These are phyloP conservation scores for Aspergillus unguis DNA, from an alignment of 2,329 filamentous ascomycete genomes.

Conservation along the genomic window DNA sequence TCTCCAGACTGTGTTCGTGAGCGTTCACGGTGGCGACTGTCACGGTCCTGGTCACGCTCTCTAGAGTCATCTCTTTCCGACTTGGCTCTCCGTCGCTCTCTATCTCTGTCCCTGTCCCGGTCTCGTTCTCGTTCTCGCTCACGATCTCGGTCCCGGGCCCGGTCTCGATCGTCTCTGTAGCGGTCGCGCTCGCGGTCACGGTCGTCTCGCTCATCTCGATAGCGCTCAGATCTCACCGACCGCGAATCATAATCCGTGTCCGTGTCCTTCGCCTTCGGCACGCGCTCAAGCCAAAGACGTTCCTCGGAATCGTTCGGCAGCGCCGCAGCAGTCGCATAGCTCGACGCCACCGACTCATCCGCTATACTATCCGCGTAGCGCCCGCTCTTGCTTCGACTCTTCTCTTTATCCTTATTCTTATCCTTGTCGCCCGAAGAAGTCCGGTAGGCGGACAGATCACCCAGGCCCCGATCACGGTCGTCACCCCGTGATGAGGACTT, in stretches of 20 bases:
- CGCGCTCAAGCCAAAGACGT: constrained; percentile 29
- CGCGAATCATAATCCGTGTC: constrained; percentile 4
- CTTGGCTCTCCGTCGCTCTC: constrained; percentile 10
- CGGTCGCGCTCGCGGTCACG: constrained; percentile 5
- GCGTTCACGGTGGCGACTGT: constrained; percentile 26
- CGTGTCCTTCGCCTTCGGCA: constrained; percentile 26
- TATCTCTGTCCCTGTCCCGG: constrained; percentile 1
- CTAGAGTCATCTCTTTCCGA: constrained; percentile 22
- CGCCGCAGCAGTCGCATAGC: constrained; percentile 39
- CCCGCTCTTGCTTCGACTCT: constrained; percentile 23
- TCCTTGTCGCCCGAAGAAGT: constrained; percentile 10
- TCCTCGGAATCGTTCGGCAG: constrained; percentile 27
- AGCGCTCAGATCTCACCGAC: too few relatives aligned
- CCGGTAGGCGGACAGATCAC: constrained; percentile 30
- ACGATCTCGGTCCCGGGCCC: background rate
- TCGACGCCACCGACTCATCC: constrained; percentile 33
- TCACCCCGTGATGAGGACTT: constrained; percentile 46
- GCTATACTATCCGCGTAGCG: constrained; percentile 27
- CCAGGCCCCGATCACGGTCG: constrained; percentile 44
- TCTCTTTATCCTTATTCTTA: background rate
- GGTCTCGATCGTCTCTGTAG: constrained; percentile 20
- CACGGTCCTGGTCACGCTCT: constrained; percentile 10
- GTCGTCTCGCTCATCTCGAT: constrained; percentile 20
- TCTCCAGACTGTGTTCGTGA: constrained; percentile 31
- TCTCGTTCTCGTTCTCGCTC: constrained; percentile 15